Evolutionary conservation across 306 rosid species (phyloP).

Genomic region (Sicyos baderoa): DNA sequence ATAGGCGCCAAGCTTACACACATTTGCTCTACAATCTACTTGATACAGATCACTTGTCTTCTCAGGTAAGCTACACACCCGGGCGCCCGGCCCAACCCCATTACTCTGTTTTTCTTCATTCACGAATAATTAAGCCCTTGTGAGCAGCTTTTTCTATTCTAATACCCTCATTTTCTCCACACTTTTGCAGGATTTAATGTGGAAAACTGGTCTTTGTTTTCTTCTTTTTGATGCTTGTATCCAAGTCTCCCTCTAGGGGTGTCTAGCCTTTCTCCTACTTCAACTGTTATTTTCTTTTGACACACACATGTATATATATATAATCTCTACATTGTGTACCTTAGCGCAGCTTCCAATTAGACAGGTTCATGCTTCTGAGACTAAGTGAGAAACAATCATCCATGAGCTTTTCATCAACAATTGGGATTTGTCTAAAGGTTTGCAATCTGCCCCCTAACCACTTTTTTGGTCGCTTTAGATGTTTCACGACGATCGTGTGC

Average conservation of each 20-base stretch:
- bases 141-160: slow-evolving; percentile 1
- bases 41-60: slow-evolving; percentile 33
- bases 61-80: slow-evolving; percentile 43
- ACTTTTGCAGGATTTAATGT: slow-evolving; percentile 56
- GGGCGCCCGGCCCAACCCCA: neutral
- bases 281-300: neutral
- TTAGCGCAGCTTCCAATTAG: slow-evolving; percentile 39
- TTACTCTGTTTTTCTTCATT: neutral
- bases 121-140: neutral
- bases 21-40: slow-evolving; percentile 71
- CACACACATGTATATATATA: too few relatives aligned
- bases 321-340: slow-evolving; percentile 27
- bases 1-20: slow-evolving; percentile 71
- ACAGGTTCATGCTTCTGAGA: slow-evolving; percentile 48
- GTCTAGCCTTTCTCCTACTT: neutral
- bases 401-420: slow-evolving; percentile 36
- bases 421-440: slow-evolving; percentile 61
- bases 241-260: slow-evolving; percentile 22
- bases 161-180: slow-evolving; percentile 2
- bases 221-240: slow-evolving; percentile 85
- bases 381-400: slow-evolving; percentile 42
- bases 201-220: slow-evolving; percentile 54
- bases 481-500: neutral
- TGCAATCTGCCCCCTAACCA: neutral
- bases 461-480: neutral